phyloP scores from a whole-genome alignment of 805 yeast species.

The Hanseniaspora clermontiae region DNA sequence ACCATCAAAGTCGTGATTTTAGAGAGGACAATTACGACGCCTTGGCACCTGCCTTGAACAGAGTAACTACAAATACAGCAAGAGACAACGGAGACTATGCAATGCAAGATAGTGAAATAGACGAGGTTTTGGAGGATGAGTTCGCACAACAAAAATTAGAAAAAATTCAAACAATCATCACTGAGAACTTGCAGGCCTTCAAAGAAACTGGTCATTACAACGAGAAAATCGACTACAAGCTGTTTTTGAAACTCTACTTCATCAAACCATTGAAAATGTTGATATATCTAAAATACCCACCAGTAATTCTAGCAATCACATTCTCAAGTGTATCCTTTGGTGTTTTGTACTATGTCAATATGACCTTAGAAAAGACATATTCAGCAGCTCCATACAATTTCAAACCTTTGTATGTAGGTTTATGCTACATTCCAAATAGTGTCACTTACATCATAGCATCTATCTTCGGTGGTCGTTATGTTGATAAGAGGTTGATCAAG shows the following conservation, averaged over 20 bases:
- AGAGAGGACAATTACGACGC: conserved; percentile 18
- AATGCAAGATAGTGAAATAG: background rate
- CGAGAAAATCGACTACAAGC: conserved; percentile 21
- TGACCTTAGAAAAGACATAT: conserved; percentile 55
- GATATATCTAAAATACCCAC: conserved; percentile 53
- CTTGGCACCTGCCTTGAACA: conserved; percentile 21
- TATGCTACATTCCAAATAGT: conserved; percentile 73
- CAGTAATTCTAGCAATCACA: conserved; percentile 51
- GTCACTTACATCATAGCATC: conserved; percentile 65
- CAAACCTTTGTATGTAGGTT: conserved; percentile 51
- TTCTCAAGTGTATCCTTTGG: conserved; percentile 65
- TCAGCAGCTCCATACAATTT: conserved; percentile 58
- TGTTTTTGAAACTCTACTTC: conserved; percentile 35
- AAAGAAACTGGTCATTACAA: conserved; percentile 14
- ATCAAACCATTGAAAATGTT: conserved; percentile 52
- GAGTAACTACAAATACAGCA: conserved; percentile 16
- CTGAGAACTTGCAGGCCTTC: conserved; percentile 11
- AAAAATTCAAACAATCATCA: conserved; percentile 17
- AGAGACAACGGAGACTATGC: conserved; percentile 18
- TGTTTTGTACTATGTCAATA: conserved; percentile 57
- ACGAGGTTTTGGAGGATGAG: background rate
- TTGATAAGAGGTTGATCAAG: conserved; percentile 45
- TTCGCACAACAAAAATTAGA: conserved; percentile 1
- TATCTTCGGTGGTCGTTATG: conserved; percentile 70
- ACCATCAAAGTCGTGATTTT: conserved; percentile 15